phyloP scores from a whole-genome alignment of 257 asterid species.

The Schizonepeta tenuifolia region DNA sequence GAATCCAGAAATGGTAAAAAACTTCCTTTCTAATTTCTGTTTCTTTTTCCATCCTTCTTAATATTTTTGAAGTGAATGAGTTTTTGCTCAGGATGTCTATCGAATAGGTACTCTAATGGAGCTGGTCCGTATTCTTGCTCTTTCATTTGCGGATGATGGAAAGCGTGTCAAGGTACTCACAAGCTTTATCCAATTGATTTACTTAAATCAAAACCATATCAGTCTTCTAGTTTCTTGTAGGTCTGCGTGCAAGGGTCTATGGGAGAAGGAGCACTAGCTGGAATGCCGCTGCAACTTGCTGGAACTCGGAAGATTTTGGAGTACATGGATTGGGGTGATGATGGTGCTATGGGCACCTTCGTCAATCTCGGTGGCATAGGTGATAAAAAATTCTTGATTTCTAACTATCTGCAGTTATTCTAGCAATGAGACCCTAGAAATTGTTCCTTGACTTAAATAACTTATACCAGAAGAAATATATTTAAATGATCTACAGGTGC shows the following conservation, averaged over 20 bases:
- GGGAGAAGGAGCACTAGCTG: constrained; percentile 95
- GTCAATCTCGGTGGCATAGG: constrained; percentile 88
- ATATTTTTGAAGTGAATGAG: constrained; percentile 40
- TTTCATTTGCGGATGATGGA: constrained; percentile 94
- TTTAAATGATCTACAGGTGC: constrained; percentile 61
- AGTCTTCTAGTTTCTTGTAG: constrained; percentile 44
- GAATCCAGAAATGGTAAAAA: constrained; percentile 91
- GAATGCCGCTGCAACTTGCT: constrained; percentile 96
- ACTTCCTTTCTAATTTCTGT: background rate
- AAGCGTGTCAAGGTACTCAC: constrained; percentile 77
- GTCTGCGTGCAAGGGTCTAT: constrained; percentile 98
- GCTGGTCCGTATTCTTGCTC: constrained; percentile 84
- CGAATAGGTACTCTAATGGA: constrained; percentile 99
- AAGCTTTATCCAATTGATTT: constrained; percentile 16
- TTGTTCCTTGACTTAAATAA: background rate
- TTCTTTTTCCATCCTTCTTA: constrained; percentile 14
- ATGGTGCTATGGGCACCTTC: constrained; percentile 82
- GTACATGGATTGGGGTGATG: constrained; percentile 97
- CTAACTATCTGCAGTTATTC: background rate
- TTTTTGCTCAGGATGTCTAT: constrained; percentile 90
- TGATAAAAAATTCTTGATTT: constrained; percentile 35
- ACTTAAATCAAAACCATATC: constrained; percentile 4
- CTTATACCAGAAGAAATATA: constrained; percentile 13
- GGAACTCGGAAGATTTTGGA: constrained; percentile 91
- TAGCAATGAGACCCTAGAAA: too few relatives aligned